Conservation (phyloP, 805 yeast genomes). For the Candida michaelii region DNA sequence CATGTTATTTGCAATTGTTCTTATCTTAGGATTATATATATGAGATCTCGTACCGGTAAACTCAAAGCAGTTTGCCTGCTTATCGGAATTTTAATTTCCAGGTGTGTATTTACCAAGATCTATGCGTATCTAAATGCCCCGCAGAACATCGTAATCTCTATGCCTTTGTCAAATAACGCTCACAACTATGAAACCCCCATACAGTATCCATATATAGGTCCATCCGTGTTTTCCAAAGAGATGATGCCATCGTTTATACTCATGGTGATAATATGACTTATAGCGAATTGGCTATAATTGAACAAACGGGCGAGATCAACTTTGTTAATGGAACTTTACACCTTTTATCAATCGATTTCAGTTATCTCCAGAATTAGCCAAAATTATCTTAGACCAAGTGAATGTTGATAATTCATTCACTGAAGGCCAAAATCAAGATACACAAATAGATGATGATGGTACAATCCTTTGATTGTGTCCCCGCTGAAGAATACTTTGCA, state of each 20-base stretch:
- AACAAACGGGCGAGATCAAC: neutral
- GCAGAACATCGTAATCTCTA: too few species aligned
- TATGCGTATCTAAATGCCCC: too few species aligned
- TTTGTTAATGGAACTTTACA: neutral
- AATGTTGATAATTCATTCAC: neutral
- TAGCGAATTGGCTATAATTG: neutral
- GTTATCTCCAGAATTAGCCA: neutral
- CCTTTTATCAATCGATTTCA: neutral
- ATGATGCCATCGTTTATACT: neutral
- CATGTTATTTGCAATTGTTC: slow-evolving; percentile 3
- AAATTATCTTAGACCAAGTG: neutral
- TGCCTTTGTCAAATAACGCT: too few species aligned
- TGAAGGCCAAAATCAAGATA: neutral
- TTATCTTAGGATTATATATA: neutral
- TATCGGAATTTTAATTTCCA: too few species aligned
- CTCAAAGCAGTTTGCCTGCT: too few species aligned
- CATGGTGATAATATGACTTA: neutral
- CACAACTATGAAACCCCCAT: neutral
- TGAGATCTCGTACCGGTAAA: too few species aligned
- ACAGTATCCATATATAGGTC: neutral
- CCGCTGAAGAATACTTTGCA: neutral
- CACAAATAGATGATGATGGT: neutral
- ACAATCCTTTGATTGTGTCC: neutral
- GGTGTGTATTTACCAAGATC: too few species aligned
- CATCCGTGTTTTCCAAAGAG: neutral